Evolutionary conservation across 75 land plant species (phyloP), one percentile per base, ranked within the genome.

Genomic region (Adiantum capillusveneris): DNA sequence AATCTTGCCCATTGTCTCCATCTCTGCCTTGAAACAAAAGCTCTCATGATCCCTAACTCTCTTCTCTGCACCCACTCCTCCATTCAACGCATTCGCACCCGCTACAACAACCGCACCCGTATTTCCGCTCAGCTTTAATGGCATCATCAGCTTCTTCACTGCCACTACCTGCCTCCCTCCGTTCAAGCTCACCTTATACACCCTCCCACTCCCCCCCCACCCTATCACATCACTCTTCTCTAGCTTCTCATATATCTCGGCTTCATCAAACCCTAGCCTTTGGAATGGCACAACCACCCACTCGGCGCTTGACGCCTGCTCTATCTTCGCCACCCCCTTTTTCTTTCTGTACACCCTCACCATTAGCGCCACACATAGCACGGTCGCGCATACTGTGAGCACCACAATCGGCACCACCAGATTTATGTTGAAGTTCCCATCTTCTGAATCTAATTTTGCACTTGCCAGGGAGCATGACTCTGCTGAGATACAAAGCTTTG

Each of bases 161-260:
- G 87, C 83, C 1, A 84, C 76, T 6, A 22, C 3, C 13, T 57
- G 57, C 1, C 64, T 64, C 18, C 34, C 29, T 5, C 30, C 19
- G 18, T 26, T 44, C 26, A 71, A 24, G n/a, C 44, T 0, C 11
- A 73, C 70, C 2, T 70, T 62, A 58, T 84, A 80, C 7, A 84
- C 87, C 46, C 53, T 64, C 25, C 83, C 87, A 14, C 80, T 51
- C 1, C 80, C 87, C 1, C 87, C 87, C 3, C 58, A 34, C 0
- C 83, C 87, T 1, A 84, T 71, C 41, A 74, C 54, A 20, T 74
- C 64, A 6, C 50, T 22, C 11, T 70, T 64, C 1, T 66, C 59
- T 43, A 84, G 29, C 1, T 71, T 55, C 9, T 49, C 39, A 7
- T 64, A 13, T 20, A 84, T 68, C 53, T 53, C 54, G 0, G 53